A percentile compares a stretch with the other conserved stretches of the same genome.
Evolutionary conservation across 805 yeast genomes (phyloP).

Genomic region (Ogataea nakhonphanomensis): DNA sequence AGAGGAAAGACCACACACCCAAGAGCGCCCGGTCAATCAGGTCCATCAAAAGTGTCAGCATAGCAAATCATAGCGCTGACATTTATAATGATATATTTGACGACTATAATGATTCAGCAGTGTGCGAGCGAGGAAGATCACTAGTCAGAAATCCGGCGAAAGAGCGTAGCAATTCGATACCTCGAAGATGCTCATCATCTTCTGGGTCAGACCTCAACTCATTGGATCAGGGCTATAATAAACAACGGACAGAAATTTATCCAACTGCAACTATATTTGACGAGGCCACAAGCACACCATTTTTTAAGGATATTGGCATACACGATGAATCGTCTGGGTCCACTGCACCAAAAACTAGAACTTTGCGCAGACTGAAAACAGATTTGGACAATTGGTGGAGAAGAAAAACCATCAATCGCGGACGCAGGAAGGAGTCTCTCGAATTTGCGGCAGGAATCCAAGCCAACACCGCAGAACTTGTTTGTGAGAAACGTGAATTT

Average conservation of each 20-base stretch:
- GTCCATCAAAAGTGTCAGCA: constrained; percentile 5
- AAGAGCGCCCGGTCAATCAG: constrained; percentile 9
- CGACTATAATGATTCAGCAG: constrained; percentile 16
- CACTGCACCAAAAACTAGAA: constrained; percentile 9
- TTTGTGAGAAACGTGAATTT: constrained; percentile 10
- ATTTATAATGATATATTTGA: constrained; percentile 20
- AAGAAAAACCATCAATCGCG: constrained; percentile 6
- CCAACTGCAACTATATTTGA: constrained; percentile 16
- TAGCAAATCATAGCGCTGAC: constrained; percentile 14
- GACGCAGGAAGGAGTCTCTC: constrained; percentile 2
- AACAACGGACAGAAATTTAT: constrained; percentile 5
- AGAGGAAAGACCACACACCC: constrained; percentile 5
- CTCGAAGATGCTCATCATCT: constrained; percentile 7
- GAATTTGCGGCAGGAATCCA: constrained; percentile 7
- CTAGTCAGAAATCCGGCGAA: constrained; percentile 8
- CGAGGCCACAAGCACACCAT: constrained; percentile 19
- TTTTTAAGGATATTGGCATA: constrained; percentile 14
- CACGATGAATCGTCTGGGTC: constrained; percentile 7
- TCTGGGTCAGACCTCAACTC: constrained; percentile 7
- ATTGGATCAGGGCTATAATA: constrained; percentile 1
- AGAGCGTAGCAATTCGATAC: constrained; percentile 12
- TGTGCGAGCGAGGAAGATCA: constrained; percentile 13
- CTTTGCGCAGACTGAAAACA: constrained; percentile 13
- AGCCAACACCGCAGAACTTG: constrained; percentile 10
- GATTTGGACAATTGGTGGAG: constrained; percentile 20